These are phyloP conservation scores for Ascochyta koolunga DNA, from an alignment of 2,329 filamentous ascomycete genomes.

Conservation along the genomic window DNA sequence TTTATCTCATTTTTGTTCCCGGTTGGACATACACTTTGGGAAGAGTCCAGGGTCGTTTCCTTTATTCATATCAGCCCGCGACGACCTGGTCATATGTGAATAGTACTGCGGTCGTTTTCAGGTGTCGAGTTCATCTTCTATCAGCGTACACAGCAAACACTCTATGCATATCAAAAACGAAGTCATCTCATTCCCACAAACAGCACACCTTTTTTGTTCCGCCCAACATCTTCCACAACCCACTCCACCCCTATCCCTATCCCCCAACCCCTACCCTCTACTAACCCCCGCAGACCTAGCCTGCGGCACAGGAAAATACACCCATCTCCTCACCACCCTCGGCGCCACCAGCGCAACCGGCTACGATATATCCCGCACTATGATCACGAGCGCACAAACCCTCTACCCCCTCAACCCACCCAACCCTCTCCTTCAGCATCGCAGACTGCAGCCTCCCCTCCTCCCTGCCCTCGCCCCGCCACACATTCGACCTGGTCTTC, in stretches of 20 bases:
- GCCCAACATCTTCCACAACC: too few relatives aligned
- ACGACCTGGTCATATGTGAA: too few relatives aligned
- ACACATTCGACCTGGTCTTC: constrained; percentile 34
- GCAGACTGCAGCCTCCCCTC: constrained; percentile 32
- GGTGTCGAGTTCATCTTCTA: too few relatives aligned
- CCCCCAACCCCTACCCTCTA: background rate
- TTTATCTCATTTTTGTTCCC: background rate
- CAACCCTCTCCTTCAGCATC: constrained; percentile 27
- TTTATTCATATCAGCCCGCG: too few relatives aligned
- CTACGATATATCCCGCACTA: constrained; percentile 38
- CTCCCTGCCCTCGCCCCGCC: background rate
- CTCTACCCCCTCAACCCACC: constrained; percentile 24
- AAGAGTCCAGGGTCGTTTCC: too few relatives aligned
- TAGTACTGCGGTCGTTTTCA: too few relatives aligned
- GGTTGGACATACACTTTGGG: background rate
- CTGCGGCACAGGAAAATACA: constrained; percentile 39
- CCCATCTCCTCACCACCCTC: constrained; percentile 28
- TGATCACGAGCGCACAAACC: constrained; percentile 30
- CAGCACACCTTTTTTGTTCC: too few relatives aligned
- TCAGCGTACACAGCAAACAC: too few relatives aligned
- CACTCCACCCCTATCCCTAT: too few relatives aligned
- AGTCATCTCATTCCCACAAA: too few relatives aligned
- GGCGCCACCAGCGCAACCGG: constrained; percentile 28
- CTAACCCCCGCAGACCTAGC: constrained; percentile 33
- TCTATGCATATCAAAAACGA: too few relatives aligned